Evolutionary conservation across 2,329 filamentous ascomycete genomes (phyloP).

Genomic region (Talaromyces sp.): DNA sequence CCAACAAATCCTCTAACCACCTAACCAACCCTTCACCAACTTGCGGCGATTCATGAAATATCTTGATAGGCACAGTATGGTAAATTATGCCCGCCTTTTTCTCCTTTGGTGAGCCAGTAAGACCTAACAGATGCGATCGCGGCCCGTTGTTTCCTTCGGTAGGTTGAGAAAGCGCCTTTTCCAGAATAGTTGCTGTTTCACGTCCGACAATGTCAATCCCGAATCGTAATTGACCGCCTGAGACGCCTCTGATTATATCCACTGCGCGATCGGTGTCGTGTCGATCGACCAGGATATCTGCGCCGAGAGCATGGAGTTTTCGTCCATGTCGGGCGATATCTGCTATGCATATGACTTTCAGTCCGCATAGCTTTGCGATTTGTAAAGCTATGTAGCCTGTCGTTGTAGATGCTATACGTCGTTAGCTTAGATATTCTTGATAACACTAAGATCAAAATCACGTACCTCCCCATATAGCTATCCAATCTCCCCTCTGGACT

Average conservation of each 20-base stretch:
- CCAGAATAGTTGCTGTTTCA: constrained; percentile 60
- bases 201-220: constrained; percentile 67
- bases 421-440: not conserved
- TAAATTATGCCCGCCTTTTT: constrained; percentile 49
- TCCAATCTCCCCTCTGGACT: constrained; percentile 63
- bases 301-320: constrained; percentile 52
- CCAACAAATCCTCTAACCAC: constrained; percentile 68
- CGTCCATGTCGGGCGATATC: constrained; percentile 67
- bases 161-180: constrained; percentile 48
- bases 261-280: constrained; percentile 65
- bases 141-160: constrained; percentile 21
- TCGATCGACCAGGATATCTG: constrained; percentile 69
- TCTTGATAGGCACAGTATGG: constrained; percentile 71
- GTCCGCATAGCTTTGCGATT: constrained; percentile 64
- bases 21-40: constrained; percentile 62
- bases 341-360: constrained; percentile 65
- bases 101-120: constrained; percentile 66
- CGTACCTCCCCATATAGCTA: constrained; percentile 70
- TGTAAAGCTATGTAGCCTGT: constrained; percentile 67
- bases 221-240: constrained; percentile 60
- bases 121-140: constrained; percentile 61
- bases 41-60: constrained; percentile 67
- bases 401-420: constrained; percentile 60
- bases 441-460: not conserved
- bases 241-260: constrained; percentile 61